Base-by-base conservation (phyloP, 2,329 filamentous ascomycete species). In the Hortaea werneckii region DNA sequence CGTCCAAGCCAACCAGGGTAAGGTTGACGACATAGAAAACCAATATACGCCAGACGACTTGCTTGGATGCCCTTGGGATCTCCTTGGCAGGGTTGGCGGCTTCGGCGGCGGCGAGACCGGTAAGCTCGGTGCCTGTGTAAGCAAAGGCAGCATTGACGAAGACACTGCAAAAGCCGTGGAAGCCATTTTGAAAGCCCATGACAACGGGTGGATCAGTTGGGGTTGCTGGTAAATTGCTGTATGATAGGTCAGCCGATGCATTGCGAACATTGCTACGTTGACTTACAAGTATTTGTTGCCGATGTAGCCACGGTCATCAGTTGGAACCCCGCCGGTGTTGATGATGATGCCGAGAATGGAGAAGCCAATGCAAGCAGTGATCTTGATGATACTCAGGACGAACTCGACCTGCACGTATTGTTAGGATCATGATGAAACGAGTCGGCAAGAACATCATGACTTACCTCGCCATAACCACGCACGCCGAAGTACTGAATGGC, bases 81-180 rank as follows among this genome's bases (percentile, higher is more conserved):
- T 62, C 59, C n/a, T 60, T 57, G 6, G 65, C 60, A 0, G 67
- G 67, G 32, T 66, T 62, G 12, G 62, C 53, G 0, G 62, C n/a
- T n/a, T n/a, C n/a, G n/a, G n/a, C n/a, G n/a, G n/a, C n/a, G n/a
- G n/a, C n/a, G n/a, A n/a, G n/a, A n/a, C n/a, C n/a, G n/a, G n/a
- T n/a, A 37, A 81, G 61, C 61, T 82, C 79, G n/a, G 79, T 81
- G 50, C 79, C 79, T 13, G 73, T 71, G 58, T 79, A 82, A 38
- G 78, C 72, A 53, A 82, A 82, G 2, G 78, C 75, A 12, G 77
- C 78, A 13, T 77, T 80, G 48, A 81, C 77, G 55, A 81, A 80
- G 41, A 80, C 76, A 46, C 72, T 71, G 61, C 76, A 79, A 53
- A 80, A 74, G 39, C 78, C 78, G 60, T 79, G 76, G 67, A 80